Evolutionary conservation across 75 land plant genomes (phyloP), one percentile per base, ranked within the genome.

Genomic region (Pinus taeda): DNA sequence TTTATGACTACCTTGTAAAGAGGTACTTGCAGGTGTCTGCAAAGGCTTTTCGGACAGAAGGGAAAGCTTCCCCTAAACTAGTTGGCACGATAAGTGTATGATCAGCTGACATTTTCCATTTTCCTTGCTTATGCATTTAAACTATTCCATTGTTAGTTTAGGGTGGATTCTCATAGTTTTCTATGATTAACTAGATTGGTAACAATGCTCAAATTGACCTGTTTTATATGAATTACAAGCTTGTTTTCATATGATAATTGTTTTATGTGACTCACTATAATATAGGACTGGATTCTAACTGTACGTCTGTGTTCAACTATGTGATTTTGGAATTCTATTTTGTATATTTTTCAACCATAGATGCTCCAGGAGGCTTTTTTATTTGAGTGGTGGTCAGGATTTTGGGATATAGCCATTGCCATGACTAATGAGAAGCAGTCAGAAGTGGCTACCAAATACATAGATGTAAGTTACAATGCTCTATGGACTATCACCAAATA

Each of bases 331-430:
- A 18, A 59, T 9, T 74, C 59, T 22, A 74, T 21, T 76, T 37
- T 63, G 53, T 6, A 37, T 59, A 22, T 3, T 73, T 75, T 82
- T 26, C 89, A 96, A 97, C 98, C 49, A 96, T 96, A 67, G 97
- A 96, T 90, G 98, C 98, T 2, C 98, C 98, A 76, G 97, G 97
- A n/a, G 98, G 98, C 0, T 20, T 96, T 96, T 82, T 88, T 96
- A 0, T 96, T 93, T 64, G 98, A 96, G 81, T 96, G 98, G 98
- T 96, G 98, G 98, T 96, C 98, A 15, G 96, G 93, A 0, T 95
- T 95, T 66, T 95, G 98, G 98, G 98, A 95, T 81, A 95, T 95
- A 22, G 92, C 93, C 74, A 96, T 96, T 74, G 97, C 98, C 15
- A 90, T 97, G 62, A 96, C 98, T 4, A 96, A 96, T 83, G 98